phyloP scores from a whole-genome alignment of 2,329 filamentous ascomycete genomes.

The Trichoderma sp. region DNA sequence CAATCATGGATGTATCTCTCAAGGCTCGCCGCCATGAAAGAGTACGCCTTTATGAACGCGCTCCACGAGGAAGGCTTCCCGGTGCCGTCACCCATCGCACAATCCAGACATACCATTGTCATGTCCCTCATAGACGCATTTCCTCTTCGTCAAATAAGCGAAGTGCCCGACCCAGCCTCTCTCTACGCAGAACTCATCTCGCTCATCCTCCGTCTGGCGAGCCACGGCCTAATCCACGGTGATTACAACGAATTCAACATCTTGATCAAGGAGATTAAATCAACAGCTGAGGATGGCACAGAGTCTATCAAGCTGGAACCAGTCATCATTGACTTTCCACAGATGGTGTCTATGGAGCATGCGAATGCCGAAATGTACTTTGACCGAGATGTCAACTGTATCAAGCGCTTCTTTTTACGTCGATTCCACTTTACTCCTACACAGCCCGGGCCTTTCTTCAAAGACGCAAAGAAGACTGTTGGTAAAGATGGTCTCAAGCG shows the following conservation, averaged over 20 bases:
- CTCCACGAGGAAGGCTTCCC: slow-evolving; percentile 82
- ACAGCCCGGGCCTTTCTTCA: slow-evolving; percentile 80
- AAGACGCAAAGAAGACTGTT: slow-evolving; percentile 75
- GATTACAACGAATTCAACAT: slow-evolving; percentile 99
- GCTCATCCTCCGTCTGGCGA: slow-evolving; percentile 80
- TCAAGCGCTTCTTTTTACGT: slow-evolving; percentile 90
- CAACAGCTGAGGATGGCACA: slow-evolving; percentile 43
- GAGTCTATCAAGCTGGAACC: slow-evolving; percentile 63
- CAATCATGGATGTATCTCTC: slow-evolving; percentile 99
- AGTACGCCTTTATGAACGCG: slow-evolving; percentile 91
- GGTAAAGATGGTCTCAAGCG: slow-evolving; percentile 66
- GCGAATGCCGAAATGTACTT: slow-evolving; percentile 96
- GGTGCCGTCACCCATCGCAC: slow-evolving; percentile 83
- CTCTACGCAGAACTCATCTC: slow-evolving; percentile 90
- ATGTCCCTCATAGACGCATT: slow-evolving; percentile 94
- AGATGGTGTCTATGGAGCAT: slow-evolving; percentile 96
- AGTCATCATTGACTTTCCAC: slow-evolving; percentile 94
- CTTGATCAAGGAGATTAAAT: slow-evolving; percentile 75
- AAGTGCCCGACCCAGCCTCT: slow-evolving; percentile 77
- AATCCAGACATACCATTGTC: slow-evolving; percentile 92
- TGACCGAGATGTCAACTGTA: slow-evolving; percentile 90
- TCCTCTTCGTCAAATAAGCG: slow-evolving; percentile 83
- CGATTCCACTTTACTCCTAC: slow-evolving; percentile 86
- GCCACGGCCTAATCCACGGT: slow-evolving; percentile 89
- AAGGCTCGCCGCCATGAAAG: slow-evolving; percentile 86